Evolutionary conservation across 768 basidiomycete species (phyloP).

Genomic region (Pleurotus platypus): DNA sequence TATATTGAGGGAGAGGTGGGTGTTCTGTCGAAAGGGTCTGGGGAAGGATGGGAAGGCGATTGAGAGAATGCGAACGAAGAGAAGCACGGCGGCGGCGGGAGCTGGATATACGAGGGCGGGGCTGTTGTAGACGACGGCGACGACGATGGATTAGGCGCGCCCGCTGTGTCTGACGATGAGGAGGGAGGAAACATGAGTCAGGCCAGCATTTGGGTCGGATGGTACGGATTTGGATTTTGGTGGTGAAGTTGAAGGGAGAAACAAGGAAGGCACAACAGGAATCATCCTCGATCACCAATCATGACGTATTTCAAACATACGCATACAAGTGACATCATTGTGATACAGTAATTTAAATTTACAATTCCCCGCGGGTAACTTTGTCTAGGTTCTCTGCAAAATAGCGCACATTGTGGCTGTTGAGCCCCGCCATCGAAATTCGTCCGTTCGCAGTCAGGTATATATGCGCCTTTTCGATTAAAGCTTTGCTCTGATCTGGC

Average conservation of each 20-base stretch:
- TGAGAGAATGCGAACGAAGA: constrained; percentile 30
- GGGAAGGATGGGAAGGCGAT: constrained; percentile 29
- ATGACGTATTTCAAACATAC: constrained; percentile 6
- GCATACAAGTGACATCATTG: constrained; percentile 7
- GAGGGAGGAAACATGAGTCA: constrained; percentile 4
- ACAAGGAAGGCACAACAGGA: background rate
- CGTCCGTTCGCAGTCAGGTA: constrained; percentile 87
- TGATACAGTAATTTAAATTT: background rate
- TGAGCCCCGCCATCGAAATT: constrained; percentile 94
- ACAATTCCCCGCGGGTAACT: constrained; percentile 47
- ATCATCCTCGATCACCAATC: background rate
- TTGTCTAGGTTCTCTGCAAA: constrained; percentile 70
- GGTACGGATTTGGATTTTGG: background rate
- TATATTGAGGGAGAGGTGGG: constrained; percentile 31
- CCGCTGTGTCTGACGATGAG: constrained; percentile 5
- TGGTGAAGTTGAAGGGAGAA: background rate
- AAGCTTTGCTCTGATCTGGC: constrained; percentile 55
- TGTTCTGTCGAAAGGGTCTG: constrained; percentile 18
- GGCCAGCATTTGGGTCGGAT: background rate
- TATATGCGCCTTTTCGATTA: constrained; percentile 73
- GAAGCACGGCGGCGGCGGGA: constrained; percentile 28
- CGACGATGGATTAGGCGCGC: background rate
- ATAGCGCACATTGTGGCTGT: constrained; percentile 71
- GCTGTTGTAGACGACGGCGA: background rate
- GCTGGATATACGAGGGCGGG: constrained; percentile 25